Percentiles rank a stretch among this genome's conserved stretches.
phyloP scores from a whole-genome alignment of 1,284 basidiomycete genomes.

The Bondarzewia mesenterica region DNA sequence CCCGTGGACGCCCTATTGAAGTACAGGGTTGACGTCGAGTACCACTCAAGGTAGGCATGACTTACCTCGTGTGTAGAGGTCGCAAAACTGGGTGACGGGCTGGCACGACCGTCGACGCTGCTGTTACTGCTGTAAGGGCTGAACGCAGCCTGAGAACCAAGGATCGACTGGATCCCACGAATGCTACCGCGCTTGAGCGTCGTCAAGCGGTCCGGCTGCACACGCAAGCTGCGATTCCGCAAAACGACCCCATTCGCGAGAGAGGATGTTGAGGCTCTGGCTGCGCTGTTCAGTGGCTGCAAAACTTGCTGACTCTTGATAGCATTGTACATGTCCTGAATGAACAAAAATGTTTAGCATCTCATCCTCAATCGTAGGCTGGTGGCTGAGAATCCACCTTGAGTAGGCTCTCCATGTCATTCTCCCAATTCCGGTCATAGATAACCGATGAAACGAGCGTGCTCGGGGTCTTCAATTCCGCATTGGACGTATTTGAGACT shows the following conservation, averaged over 20 bases:
- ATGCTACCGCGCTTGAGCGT: slow-evolving; percentile 88
- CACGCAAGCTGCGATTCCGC: slow-evolving; percentile 63
- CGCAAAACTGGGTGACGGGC: slow-evolving; percentile 83
- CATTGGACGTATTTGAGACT: slow-evolving; percentile 17
- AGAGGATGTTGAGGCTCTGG: slow-evolving; percentile 45
- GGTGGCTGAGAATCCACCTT: slow-evolving; percentile 44
- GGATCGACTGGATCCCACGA: slow-evolving; percentile 74
- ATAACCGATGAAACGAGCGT: slow-evolving; percentile 27
- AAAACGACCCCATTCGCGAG: slow-evolving; percentile 42
- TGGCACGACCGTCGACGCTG: slow-evolving; percentile 76
- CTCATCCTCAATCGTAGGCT: slow-evolving; percentile 4
- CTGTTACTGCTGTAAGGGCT: slow-evolving; percentile 78
- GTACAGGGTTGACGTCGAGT: slow-evolving; percentile 2
- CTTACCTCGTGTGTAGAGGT: slow-evolving; percentile 78
- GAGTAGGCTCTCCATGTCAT: slow-evolving; percentile 76
- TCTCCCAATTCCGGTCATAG: slow-evolving; percentile 71
- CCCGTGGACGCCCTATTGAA: slow-evolving; percentile 26
- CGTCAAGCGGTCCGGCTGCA: slow-evolving; percentile 58
- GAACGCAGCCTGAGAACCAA: slow-evolving; percentile 42
- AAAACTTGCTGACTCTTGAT: slow-evolving; percentile 89
- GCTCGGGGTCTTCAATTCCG: slow-evolving; percentile 30
- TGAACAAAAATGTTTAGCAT: background rate
- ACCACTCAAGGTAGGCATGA: slow-evolving; percentile 1
- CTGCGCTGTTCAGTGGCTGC: slow-evolving; percentile 55
- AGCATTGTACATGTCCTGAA: slow-evolving; percentile 89